Conservation (phyloP, 106 monocot species). For the Phalaenopsis aphrodite region DNA sequence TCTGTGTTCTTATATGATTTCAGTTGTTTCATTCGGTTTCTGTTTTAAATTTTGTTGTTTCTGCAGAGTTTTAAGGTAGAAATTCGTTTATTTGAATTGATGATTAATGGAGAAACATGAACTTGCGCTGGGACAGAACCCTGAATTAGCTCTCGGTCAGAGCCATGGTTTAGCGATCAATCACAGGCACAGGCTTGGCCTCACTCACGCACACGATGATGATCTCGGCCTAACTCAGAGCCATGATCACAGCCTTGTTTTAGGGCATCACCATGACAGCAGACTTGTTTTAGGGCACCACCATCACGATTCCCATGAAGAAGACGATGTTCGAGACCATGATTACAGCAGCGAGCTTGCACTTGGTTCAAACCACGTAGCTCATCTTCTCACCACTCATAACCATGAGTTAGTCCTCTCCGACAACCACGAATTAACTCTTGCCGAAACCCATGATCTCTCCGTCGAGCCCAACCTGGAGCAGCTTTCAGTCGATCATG, state of each 20-base stretch:
- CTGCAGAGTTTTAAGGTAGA: too few species aligned
- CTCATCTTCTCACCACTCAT: slow-evolving; percentile 20
- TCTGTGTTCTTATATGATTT: background rate
- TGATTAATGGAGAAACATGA: slow-evolving; percentile 79
- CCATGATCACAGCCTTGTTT: slow-evolving; percentile 4
- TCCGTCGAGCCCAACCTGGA: slow-evolving; percentile 37
- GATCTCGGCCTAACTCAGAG: background rate
- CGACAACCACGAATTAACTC: slow-evolving; percentile 63
- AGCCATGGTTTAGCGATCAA: slow-evolving; percentile 30
- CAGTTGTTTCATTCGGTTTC: background rate
- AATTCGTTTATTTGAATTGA: background rate
- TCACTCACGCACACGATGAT: slow-evolving; percentile 18
- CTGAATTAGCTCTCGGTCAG: slow-evolving; percentile 47
- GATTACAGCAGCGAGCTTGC: slow-evolving; percentile 27
- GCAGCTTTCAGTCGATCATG: slow-evolving; percentile 46
- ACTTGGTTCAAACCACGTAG: slow-evolving; percentile 46
- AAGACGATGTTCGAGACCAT: slow-evolving; percentile 4
- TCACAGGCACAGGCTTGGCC: slow-evolving; percentile 41
- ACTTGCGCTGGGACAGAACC: slow-evolving; percentile 61
- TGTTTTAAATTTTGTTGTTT: too few species aligned
- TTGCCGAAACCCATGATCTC: slow-evolving; percentile 58
- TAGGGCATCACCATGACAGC: slow-evolving; percentile 10
- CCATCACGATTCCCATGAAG: slow-evolving; percentile 14
- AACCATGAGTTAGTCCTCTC: slow-evolving; percentile 40
- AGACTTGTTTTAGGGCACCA: slow-evolving; percentile 11